Base-by-base conservation (phyloP, 78 protist genomes). In the Polysphondylium violaceum region DNA sequence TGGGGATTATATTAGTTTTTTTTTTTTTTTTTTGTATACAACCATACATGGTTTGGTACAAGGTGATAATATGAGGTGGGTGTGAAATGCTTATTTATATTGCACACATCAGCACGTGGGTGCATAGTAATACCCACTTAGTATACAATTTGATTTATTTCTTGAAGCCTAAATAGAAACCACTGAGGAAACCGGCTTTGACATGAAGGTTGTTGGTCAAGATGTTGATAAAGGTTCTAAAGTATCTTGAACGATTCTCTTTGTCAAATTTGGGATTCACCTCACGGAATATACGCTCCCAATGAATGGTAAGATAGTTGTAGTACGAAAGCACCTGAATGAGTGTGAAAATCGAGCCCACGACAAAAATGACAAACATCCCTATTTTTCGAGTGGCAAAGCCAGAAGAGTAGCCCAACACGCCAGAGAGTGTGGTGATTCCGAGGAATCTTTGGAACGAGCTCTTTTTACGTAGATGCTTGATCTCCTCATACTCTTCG, bases 221-320 rank as follows among this genome's bases (percentile, higher is more conserved):
- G 4, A 88, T n/a, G 17, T 29, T n/a, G 53, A 50, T 41, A 36
- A 73, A 56, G 6, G 60, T 61, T 27, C 56, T 44, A 43, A 31
- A 27, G 14, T 40, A 71, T 44, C 67, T 58, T 47, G 35, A n/a
- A 36, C 78, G 36, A 3, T 88, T 88, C 27, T 88, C 94, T 55
- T 88, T 75, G 43, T 86, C 60, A 12, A 88, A 75, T 68, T 78
- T 74, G 23, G 74, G 64, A 38, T 76, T 59, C 27, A 58, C 64
- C 21, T 65, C 64, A 2, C 25, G 8, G 1, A 29, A 61, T 6
- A 88, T 67, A 19, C 23, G 14, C n/a, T 53, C 64, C 94, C 94
- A 88, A 50, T 56, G 69, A 44, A 88, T 71, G n/a, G 47, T 55
- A 14, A 88, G 31, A 76, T 88, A 88, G 27, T 78, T 87, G 53